Evolutionary conservation across 2,329 filamentous ascomycete genomes (phyloP), one percentile per base, ranked within the genome.

Genomic region (Colletotrichum tabaci): DNA sequence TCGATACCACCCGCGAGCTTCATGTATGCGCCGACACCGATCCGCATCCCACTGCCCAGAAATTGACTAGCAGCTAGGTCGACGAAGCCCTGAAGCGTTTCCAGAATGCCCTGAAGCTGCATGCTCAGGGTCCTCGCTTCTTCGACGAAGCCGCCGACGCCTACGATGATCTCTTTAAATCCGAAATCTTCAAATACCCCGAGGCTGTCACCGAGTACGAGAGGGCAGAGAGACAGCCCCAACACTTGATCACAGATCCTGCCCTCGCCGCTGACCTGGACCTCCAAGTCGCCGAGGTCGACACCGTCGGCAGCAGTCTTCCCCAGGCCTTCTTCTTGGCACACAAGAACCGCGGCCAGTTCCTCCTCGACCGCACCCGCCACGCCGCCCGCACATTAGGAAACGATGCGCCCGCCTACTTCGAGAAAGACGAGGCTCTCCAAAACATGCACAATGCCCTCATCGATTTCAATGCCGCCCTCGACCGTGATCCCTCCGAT

Each of bases 11-110:
- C 44, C 96, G 96, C 80, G 96, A 98, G 82, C 91, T 99, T 63
- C 95, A 98, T 78, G 89, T 90, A 74, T 57, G 81, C 77, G n/a
- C n/a, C 13, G 18, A 21, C 13, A 3, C n/a, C 7, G 18, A 4
- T 10, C 42, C 13, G 21, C 10, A 38, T 38, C 18, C 18, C 23
- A 5, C 12, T 35, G 9, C 49, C 10, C 46, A 26, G 10, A 30
- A n/a, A 15, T 53, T 66, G 15, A 49, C 42, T n/a, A 38, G 5
- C 38, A 49, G 18, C 18, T 66, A 93, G 87, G 96, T 98, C 78
- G 96, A 99, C 78, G 96, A 99, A 84, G 95, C 96, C 58, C 86
- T 99, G 73, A 98, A 98, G 83, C 89, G 96, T 46, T 99, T 98
- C 80, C 95, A 98, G 79, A 92, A 88, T 76, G 96, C 96, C 57